A percentile compares a stretch with the other conserved stretches of the same genome.
Evolutionary conservation across 2,329 filamentous ascomycete genomes (phyloP).

Genomic region (Fonsecaea pugnacius): DNA sequence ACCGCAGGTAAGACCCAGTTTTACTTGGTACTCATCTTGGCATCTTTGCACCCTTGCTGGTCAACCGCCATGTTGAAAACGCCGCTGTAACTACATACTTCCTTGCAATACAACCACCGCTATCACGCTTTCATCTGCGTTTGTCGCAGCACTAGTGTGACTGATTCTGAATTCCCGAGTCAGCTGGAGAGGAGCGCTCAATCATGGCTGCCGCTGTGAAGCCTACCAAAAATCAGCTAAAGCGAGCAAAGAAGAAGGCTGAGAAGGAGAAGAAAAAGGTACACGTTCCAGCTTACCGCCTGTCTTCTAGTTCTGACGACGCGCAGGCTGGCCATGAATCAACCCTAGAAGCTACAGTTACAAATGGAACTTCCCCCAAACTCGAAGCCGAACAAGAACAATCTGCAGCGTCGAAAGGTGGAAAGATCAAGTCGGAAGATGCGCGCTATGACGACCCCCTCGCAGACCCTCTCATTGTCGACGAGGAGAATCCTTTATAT

Average conservation of each 20-base stretch:
- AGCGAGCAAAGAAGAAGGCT: slow-evolving; percentile 92
- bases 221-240: slow-evolving; percentile 91
- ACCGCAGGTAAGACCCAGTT: too few relatives aligned
- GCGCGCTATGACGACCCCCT: slow-evolving; percentile 55
- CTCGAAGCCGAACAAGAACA: slow-evolving; percentile 19
- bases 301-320: slow-evolving; percentile 12
- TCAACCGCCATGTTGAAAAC: not conserved
- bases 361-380: slow-evolving; percentile 12
- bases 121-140: not conserved
- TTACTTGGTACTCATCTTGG: too few relatives aligned
- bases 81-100: not conserved
- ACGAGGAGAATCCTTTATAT: slow-evolving; percentile 75
- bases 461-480: slow-evolving; percentile 51
- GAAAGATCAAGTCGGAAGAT: slow-evolving; percentile 29
- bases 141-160: not conserved
- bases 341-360: slow-evolving; percentile 16
- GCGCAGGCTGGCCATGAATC: slow-evolving; percentile 28
- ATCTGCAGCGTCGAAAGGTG: slow-evolving; percentile 21
- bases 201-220: slow-evolving; percentile 55
- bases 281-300: slow-evolving; percentile 36
- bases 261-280: slow-evolving; percentile 79
- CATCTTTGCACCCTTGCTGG: not conserved
- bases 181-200: not conserved
- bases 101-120: not conserved
- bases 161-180: too few relatives aligned